Percentiles rank a stretch among this genome's conserved stretches.
Evolutionary conservation across 2,329 filamentous ascomycete genomes (phyloP).

Genomic region (Aspergillus sojae): DNA sequence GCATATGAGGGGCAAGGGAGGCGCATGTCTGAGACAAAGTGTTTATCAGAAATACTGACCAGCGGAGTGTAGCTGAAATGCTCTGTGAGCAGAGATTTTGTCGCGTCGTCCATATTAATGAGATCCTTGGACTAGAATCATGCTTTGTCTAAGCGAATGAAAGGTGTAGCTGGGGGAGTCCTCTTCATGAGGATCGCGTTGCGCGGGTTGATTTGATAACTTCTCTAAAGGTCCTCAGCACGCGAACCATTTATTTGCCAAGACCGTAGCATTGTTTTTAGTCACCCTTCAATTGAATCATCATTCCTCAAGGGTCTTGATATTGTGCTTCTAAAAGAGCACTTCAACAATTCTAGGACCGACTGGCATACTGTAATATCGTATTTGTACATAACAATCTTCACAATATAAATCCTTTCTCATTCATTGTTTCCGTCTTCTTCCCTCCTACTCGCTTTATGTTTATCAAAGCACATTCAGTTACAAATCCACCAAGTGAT

Average conservation of each 20-base stretch:
- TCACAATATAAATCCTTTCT: background rate
- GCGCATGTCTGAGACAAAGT: background rate
- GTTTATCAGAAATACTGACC: slow-evolving; percentile 56
- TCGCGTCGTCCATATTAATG: slow-evolving; percentile 47
- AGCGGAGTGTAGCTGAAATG: slow-evolving; percentile 94
- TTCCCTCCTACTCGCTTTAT: too few relatives aligned
- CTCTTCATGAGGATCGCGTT: slow-evolving; percentile 20
- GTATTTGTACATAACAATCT: background rate
- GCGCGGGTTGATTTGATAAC: slow-evolving; percentile 5
- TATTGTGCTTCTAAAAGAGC: background rate
- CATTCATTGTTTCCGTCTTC: too few relatives aligned
- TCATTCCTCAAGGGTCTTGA: background rate
- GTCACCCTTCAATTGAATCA: background rate
- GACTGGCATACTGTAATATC: background rate
- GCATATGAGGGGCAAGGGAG: slow-evolving; percentile 1
- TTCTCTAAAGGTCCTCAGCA: background rate
- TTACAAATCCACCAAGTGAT: too few relatives aligned
- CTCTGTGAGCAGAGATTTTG: slow-evolving; percentile 76
- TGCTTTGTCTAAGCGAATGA: slow-evolving; percentile 11
- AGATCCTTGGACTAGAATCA: background rate
- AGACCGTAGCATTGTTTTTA: background rate
- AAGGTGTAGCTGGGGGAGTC: background rate
- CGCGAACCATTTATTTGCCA: slow-evolving; percentile 3
- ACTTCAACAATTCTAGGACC: background rate
- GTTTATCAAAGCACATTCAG: too few relatives aligned